These are phyloP conservation scores for Huntiella abstrusa DNA, from an alignment of 2,329 filamentous ascomycete species.

Conservation along the genomic window DNA sequence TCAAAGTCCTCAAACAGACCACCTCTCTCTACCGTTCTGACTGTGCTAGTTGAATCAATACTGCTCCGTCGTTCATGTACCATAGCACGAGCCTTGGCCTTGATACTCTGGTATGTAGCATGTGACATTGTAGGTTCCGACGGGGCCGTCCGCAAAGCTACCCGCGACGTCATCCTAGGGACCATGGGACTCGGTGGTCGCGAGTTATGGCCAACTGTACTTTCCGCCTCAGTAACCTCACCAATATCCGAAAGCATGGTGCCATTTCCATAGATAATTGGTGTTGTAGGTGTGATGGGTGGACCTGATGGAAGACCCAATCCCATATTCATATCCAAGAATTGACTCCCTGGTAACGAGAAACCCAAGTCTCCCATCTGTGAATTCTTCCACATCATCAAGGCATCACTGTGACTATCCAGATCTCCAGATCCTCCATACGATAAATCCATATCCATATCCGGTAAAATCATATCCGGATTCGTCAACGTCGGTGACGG, in stretches of 20 bases:
- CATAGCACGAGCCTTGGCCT: constrained; percentile 15
- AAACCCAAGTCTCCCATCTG: constrained; percentile 20
- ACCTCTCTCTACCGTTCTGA: constrained; percentile 31
- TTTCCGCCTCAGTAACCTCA: constrained; percentile 36
- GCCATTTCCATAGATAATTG: constrained; percentile 50
- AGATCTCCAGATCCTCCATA: constrained; percentile 26
- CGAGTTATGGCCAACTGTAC: constrained; percentile 24
- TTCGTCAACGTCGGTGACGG: constrained; percentile 78
- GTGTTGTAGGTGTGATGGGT: constrained; percentile 35
- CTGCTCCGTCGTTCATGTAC: constrained; percentile 34
- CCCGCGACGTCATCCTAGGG: constrained; percentile 17
- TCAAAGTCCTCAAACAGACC: constrained; percentile 42
- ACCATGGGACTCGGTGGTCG: constrained; percentile 20
- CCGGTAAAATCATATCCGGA: constrained; percentile 83
- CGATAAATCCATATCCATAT: constrained; percentile 35
- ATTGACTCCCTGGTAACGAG: constrained; percentile 14
- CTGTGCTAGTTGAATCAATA: constrained; percentile 41
- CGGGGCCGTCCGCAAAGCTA: constrained; percentile 4
- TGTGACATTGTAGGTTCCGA: constrained; percentile 10
- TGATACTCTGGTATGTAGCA: constrained; percentile 26
- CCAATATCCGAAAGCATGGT: constrained; percentile 51
- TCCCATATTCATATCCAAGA: constrained; percentile 16
- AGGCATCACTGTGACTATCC: constrained; percentile 30
- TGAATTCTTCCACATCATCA: constrained; percentile 33
- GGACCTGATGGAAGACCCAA: constrained; percentile 14